Base-by-base conservation (phyloP, 768 basidiomycete species). In the Flagelloscypha sp. region DNA sequence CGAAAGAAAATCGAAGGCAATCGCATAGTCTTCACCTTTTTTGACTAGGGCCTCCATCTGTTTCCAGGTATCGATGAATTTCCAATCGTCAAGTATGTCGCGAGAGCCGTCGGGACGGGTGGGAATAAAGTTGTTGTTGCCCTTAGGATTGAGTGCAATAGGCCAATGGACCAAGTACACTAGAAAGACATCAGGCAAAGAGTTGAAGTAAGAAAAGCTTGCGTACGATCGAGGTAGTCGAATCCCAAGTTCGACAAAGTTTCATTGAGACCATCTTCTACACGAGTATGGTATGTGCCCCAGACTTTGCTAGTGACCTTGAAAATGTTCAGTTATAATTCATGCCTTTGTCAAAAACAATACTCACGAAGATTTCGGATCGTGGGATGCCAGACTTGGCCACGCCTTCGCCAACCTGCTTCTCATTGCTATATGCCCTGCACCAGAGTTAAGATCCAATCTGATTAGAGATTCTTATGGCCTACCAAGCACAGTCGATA, bases 161-260 rank as follows among this genome's bases (percentile, higher is more conserved):
- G 87, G 88, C 85, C 86, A 89, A 53, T 87, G 84, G 15, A 87
- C 54, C 18, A 85, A 68, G 48, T 79, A 82, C 37, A 84, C 70
- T 65, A 33, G 4, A 12, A 5, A 25, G 15, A 47, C 27, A 37
- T 30, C 19, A 4, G 9, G 4, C 17, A 24, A 33, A n/a, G 3
- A 25, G 37, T 38, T 48, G 45, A 44, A 48, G 29, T 46, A 11
- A 8, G 41, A 48, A 22, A 30, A 16, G n/a, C 17, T 13, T 43
- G 62, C 70, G 54, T 48, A 79, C 83, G 63, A 41, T 93, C 89
- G 17, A 93, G 70, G 58, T 92, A 92, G 61, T 87, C 79, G 21
- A 72, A 74, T n/a, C 81, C 86, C 21, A 94, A 75, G 48, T 77
- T 76, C 16, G 73, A 68, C 10, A 93, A 75, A 11, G 84, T 79